Conservation (phyloP, 768 basidiomycete species). For the Phanerochaete sordida region DNA sequence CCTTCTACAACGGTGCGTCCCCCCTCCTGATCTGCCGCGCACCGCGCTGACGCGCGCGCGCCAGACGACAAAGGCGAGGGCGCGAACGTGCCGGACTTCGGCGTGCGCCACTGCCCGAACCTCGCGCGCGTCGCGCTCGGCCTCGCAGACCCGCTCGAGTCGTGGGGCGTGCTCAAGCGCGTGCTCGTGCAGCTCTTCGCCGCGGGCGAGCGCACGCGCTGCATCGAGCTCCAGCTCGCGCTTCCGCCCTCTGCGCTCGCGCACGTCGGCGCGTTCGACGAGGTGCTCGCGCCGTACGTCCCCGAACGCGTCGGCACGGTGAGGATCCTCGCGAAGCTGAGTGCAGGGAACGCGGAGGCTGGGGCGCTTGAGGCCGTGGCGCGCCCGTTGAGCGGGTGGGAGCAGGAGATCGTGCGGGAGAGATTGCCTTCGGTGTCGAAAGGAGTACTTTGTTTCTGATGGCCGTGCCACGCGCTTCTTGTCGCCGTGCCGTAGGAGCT, state of each 20-base stretch:
- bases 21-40: neutral
- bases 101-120: neutral
- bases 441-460: neutral
- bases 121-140: neutral
- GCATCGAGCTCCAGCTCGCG: neutral
- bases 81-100: neutral
- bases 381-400: neutral
- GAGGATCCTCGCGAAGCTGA: neutral
- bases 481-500: too few species aligned
- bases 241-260: neutral
- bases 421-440: neutral
- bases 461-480: too few species aligned
- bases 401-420: neutral
- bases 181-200: neutral
- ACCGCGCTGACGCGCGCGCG: neutral
- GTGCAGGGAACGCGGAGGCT: neutral
- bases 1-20: neutral
- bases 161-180: neutral
- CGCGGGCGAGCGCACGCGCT: neutral
- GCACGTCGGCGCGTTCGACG: neutral
- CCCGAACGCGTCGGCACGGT: neutral
- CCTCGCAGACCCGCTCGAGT: neutral
- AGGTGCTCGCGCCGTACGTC: neutral
- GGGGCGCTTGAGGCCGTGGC: neutral
- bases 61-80: neutral